A percentile compares a stretch with the other conserved stretches of the same genome.
Evolutionary conservation across 2,329 filamentous ascomycete genomes (phyloP).

Genomic region (Lachnellula willkommii): DNA sequence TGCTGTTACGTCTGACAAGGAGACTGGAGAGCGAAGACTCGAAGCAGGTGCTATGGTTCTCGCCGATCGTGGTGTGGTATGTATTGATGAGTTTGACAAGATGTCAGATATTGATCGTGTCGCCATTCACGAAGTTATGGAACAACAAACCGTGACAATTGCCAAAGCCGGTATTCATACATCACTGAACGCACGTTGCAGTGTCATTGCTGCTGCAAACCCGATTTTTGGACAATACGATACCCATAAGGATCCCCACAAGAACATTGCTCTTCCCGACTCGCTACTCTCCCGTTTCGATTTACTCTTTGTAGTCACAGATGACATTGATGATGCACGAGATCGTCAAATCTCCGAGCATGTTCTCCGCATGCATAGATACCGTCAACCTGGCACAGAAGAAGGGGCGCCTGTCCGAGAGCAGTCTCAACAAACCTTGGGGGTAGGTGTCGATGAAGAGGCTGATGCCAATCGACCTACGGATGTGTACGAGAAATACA

Average conservation of each 20-base stretch:
- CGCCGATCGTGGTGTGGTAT: slow-evolving; percentile 92
- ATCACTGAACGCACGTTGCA: slow-evolving; percentile 91
- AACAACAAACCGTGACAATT: slow-evolving; percentile 98
- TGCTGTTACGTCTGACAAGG: slow-evolving; percentile 93
- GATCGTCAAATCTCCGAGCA: slow-evolving; percentile 93
- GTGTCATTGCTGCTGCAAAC: slow-evolving; percentile 92
- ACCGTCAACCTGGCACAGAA: slow-evolving; percentile 85
- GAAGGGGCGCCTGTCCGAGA: slow-evolving; percentile 94
- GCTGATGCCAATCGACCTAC: slow-evolving; percentile 68
- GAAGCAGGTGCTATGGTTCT: slow-evolving; percentile 99
- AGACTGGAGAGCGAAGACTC: slow-evolving; percentile 88
- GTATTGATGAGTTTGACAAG: slow-evolving; percentile 99
- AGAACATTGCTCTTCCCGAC: slow-evolving; percentile 95
- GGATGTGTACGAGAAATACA: slow-evolving; percentile 93
- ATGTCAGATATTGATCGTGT: slow-evolving; percentile 99
- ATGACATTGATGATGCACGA: slow-evolving; percentile 91
- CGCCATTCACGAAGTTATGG: slow-evolving; percentile 99
- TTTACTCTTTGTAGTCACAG: slow-evolving; percentile 93
- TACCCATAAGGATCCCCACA: slow-evolving; percentile 96
- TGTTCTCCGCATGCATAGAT: slow-evolving; percentile 93
- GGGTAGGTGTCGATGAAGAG: slow-evolving; percentile 78
- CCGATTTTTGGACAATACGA: slow-evolving; percentile 98
- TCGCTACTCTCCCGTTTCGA: slow-evolving; percentile 97
- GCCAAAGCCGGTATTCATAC: slow-evolving; percentile 98
- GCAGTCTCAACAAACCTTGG: slow-evolving; percentile 74